Evolutionary conservation across 2,329 filamentous ascomycete genomes (phyloP), one percentile per base, ranked within the genome.

Genomic region (Botrytis pseudocinerea): DNA sequence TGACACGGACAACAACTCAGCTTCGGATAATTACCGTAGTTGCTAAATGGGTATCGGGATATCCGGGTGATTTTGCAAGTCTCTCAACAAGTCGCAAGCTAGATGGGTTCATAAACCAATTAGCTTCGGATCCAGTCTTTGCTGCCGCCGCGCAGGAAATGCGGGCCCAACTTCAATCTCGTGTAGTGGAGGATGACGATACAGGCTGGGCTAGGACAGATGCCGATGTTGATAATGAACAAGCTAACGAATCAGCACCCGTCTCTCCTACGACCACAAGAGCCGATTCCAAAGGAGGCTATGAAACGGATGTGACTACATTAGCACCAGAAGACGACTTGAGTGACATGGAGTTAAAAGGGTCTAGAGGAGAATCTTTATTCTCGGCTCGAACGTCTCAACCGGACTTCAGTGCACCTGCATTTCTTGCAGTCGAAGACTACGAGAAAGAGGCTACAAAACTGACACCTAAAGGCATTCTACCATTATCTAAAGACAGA

Each of bases 21-120:
- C 86, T 97, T 71, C 90, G 95, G 69, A 92, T 95, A 75, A 90
- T 97, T 57, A 91, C 93, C 77, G 90, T 96, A 10, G 85, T 98
- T 73, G 93, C 94, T 8, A 93, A 93, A 81, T 99, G 96, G 96
- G 91, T 97, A 1, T 90, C 91, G 25, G 85, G 91, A 61, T 98
- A 98, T 82, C 95, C 96, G 0, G 95, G 94, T 25, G 96, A 99
- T 82, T 97, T 98, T 85, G 94, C 94, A 1, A 90, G 92, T 75
- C 88, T 91, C 2, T 87, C 87, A 35, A 97, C 94, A 2, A 90
- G 91, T 76, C 89, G 88, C 76, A 89, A 88, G 46, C 85, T 98
- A 57, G 89, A 91, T 68, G 90, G 90, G 38, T 96, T 99, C 78
- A 91, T 97, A 51, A 83, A 85, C 28, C 88, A 91, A 59, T 84